Base-by-base conservation (phyloP, 306 rosid species). In the Sicyos edulis region DNA sequence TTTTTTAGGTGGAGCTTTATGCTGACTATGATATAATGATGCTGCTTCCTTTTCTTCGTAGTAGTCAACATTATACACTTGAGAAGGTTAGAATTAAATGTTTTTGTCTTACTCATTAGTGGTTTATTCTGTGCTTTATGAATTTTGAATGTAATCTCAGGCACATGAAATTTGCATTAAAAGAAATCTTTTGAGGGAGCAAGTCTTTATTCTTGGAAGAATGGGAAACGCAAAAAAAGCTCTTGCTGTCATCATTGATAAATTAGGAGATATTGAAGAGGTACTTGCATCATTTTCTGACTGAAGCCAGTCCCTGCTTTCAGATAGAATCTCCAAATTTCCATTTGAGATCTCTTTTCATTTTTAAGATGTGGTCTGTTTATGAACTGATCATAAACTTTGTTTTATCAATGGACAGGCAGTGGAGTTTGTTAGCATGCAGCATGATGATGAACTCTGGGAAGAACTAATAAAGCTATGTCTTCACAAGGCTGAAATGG, bases 211-310 rank as follows among this genome's bases (percentile, higher is more conserved):
- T 84, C 88, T 93, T 76, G 96, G 99, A 80, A 86, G 99, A 77
- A 93, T 93, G 97, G 99, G 99, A 74, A 93, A 93, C 77, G 68
- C 96, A 2, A 93, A 87, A 75, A 86, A 88, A 85, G 99, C 97
- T 62, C 88, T 93, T 50, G 81, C 92, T 45, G 80, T 93, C 71
- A 89, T 88, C 83, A 93, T 93, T 68, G 85, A 88, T 80, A 83
- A 88, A 44, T 79, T 93, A 76, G 97, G 96, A 71, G 97, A 93
- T 81, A 91, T 93, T 47, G 89, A 86, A 81, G 99, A 93, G 97
- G 99, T 91, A 87, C 61, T 16, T 72, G 15, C 79, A 73, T 70
- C 79, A 67, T 77, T 58, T 52, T 26, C 49, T 50, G 10, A 71
- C 9, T 59, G 64, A 45, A 81, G 78, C 21, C 56, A 49, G 76